Conservation (phyloP, 2,329 filamentous ascomycete genomes). For the Trichophyton benhamiae region DNA sequence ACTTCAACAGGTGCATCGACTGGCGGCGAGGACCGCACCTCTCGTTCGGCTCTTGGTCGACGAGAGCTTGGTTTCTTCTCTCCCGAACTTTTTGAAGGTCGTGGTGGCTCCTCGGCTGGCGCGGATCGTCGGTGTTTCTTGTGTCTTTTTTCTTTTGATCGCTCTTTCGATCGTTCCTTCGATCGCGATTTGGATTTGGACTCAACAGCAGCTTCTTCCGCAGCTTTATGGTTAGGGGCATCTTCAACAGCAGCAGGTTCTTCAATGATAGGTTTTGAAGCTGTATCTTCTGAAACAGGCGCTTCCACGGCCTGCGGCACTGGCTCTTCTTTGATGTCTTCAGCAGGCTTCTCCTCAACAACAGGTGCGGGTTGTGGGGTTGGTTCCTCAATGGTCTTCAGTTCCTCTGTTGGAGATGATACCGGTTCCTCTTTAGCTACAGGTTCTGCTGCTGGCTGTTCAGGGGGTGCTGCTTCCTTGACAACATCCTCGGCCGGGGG, state of each 20-base stretch:
- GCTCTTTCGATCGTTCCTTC: slow-evolving; percentile 9
- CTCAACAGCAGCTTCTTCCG: too few relatives aligned
- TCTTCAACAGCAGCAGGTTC: slow-evolving; percentile 3
- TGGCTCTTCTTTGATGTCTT: background rate
- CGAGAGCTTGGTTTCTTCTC: slow-evolving; percentile 22
- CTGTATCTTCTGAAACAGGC: background rate
- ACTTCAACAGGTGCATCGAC: slow-evolving; percentile 14
- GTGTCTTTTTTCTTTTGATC: slow-evolving; percentile 10
- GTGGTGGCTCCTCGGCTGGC: slow-evolving; percentile 21
- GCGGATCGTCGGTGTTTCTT: slow-evolving; percentile 22
- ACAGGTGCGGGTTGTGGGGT: too few relatives aligned
- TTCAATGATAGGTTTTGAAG: slow-evolving; percentile 4
- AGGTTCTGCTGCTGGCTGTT: too few relatives aligned
- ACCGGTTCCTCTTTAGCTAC: too few relatives aligned
- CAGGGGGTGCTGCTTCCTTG: too few relatives aligned
- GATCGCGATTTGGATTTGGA: background rate
- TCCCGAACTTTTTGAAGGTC: slow-evolving; percentile 26
- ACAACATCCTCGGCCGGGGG: too few relatives aligned
- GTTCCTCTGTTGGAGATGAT: too few relatives aligned
- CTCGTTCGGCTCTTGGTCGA: slow-evolving; percentile 23
- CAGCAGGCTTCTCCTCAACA: too few relatives aligned
- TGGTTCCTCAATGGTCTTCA: too few relatives aligned
- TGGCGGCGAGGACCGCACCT: slow-evolving; percentile 14
- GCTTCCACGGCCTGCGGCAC: background rate
- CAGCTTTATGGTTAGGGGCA: slow-evolving; percentile 1